Base-by-base conservation (phyloP, 306 rosid genomes). In the Quercus rubra region DNA sequence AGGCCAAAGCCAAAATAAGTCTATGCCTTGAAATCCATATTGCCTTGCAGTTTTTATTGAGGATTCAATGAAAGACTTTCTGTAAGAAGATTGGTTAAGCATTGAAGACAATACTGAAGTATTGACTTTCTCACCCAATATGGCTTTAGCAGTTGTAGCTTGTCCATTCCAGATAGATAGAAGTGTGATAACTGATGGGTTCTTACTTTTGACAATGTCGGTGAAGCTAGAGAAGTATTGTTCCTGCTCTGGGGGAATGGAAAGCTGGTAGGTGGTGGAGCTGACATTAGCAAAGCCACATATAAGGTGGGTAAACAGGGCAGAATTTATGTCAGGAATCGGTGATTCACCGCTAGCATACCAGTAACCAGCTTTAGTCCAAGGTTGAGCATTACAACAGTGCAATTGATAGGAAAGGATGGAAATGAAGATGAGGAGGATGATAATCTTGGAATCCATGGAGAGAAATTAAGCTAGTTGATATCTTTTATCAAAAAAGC, bases 41-140 rank as follows among this genome's bases (percentile, higher is more conserved):
- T 43, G 57, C 70, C 84, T 76, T 21, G 87, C 84, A 43, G 79
- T 76, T 76, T 7, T 14, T 21, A 79, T 76, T 28, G 84, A 79
- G 5, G 87, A 83, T 18, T 83, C 81, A 72, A 79, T 83, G 67
- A 79, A 76, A 35, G 87, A 63, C 52, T 49, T 79, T 58, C 84
- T 31, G 19, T 8, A 0, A 63, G 71, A 79, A 35, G 81, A 56
- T 14, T 58, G 31, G 55, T 73, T 71, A 41, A 80, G 35, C 63
- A 71, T 23, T 12, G 84, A 80, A 27, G 72, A 58, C 6, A 83
- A 83, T 35, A 20, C n/a, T 55, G 75, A 70, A 63, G 49, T 12
- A n/a, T 81, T 35, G 2, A 23, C 80, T 70, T 62, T 5, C 6
- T 83, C 75, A 61, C 73, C 83, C 46, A 66, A 31, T 41, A 66